Evolutionary conservation across 192 early-diverging fungal species (phyloP), one percentile per base, ranked within the genome.

Genomic region (Backusella tuberculispora): DNA sequence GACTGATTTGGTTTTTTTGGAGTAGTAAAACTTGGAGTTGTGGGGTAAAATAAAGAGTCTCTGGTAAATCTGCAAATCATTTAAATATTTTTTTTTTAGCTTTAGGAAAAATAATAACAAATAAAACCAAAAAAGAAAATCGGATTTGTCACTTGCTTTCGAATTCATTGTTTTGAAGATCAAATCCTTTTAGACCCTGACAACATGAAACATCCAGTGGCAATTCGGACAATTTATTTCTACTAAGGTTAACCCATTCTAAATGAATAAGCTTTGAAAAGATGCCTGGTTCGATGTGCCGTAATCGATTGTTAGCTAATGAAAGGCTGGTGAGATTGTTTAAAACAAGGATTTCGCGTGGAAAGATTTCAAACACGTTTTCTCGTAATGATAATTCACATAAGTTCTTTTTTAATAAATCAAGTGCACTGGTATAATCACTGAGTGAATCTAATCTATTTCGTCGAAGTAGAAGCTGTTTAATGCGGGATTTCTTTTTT

Each of bases 1-100:
- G 12, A 0, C 72, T 75, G 41, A 85, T 83, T 21, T 76, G 70
- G 46, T 86, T 86, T 67, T 84, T 86, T 75, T 86, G 85, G 2
- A 82, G 41, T 19, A 86, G 72, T 15, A 86, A 47, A 26, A 86
- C 65, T 24, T 68, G 66, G 8, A 86, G 71, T 4, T 71, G 60
- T 24, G 48, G 15, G 37, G 84, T 63, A 17, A 72, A 46, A 48
- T 73, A 81, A 29, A 86, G 74, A 6, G 79, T 80, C 4, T 66
- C 72, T 4, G 85, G 85, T 21, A 86, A 3, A 3, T 10, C 78
- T 80, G 12, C 1, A 37, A 7, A 21, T 14, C 15, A 64, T 10
- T 5, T 44, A 69, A 46, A 34, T 10, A 46, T 69, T 46, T 56
- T n/a, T 56, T 56, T 56, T 21, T 10, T 45, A 24, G 9, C 15